Conservation (phyloP, 148 eudicot genomes). For the Suaeda aralocaspica region DNA sequence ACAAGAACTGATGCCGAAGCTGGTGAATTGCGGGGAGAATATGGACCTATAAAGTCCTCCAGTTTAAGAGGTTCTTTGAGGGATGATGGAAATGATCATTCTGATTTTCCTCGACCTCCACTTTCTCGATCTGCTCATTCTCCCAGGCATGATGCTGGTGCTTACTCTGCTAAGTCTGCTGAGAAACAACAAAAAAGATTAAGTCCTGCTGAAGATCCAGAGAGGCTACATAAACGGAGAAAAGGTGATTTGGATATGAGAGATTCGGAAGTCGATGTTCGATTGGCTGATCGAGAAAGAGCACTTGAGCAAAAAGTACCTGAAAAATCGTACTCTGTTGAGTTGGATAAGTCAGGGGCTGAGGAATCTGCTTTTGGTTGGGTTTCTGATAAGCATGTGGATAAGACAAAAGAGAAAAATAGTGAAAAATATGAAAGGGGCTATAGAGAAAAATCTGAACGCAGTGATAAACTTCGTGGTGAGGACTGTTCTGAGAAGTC, state of each 20-base stretch:
- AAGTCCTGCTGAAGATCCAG: conserved; percentile 80
- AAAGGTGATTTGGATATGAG: conserved; percentile 66
- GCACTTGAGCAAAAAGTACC: conserved; percentile 31
- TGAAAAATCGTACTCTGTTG: conserved; percentile 44
- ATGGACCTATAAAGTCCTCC: conserved; percentile 45
- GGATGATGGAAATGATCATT: conserved; percentile 55
- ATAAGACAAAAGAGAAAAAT: conserved; percentile 65
- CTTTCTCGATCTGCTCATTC: conserved; percentile 59
- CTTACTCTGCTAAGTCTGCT: conserved; percentile 42
- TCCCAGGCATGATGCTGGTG: conserved; percentile 65
- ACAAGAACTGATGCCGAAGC: conserved; percentile 43
- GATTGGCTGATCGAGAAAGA: conserved; percentile 64
- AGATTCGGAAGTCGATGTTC: conserved; percentile 57
- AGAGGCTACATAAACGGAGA: conserved; percentile 69
- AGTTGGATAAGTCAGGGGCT: conserved; percentile 46
- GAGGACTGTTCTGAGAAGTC: conserved; percentile 64
- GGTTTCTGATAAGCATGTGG: conserved; percentile 48
- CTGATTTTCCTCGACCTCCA: conserved; percentile 48
- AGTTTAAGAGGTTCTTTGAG: conserved; percentile 49
- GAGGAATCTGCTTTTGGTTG: conserved; percentile 50
- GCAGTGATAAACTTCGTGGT: conserved; percentile 58
- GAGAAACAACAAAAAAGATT: conserved; percentile 74
- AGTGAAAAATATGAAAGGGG: conserved; percentile 81
- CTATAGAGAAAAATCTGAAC: conserved; percentile 63
- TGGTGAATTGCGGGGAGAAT: conserved; percentile 48